Percentiles rank a stretch among this genome's conserved stretches.
phyloP scores from a whole-genome alignment of 495 filamentous ascomycete genomes.

The Pseudomonodictys pantanalensis region DNA sequence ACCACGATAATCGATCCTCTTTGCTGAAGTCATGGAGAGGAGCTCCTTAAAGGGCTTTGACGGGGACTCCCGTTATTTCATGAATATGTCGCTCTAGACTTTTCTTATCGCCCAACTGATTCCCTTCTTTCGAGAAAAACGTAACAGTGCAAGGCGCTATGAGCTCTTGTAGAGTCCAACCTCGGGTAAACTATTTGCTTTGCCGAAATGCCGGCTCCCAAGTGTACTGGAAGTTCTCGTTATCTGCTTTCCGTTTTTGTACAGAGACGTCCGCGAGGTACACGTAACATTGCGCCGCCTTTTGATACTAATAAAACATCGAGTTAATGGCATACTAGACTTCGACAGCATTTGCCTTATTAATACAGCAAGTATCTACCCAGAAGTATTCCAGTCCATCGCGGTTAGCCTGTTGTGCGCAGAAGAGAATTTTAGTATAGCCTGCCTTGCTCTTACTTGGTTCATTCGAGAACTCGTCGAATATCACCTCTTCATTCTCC shows the following conservation, averaged over 20 bases:
- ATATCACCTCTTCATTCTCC: conserved; percentile 7
- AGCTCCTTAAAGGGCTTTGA: conserved; percentile 12
- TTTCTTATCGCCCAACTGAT: conserved; percentile 11
- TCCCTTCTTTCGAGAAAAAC: conserved; percentile 18
- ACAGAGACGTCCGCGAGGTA: conserved; percentile 8
- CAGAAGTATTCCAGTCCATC: no score
- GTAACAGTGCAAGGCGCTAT: conserved; percentile 3
- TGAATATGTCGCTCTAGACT: conserved; percentile 1
- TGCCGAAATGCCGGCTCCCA: conserved; percentile 3
- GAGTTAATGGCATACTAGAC: no score
- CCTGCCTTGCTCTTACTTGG: conserved; percentile 6
- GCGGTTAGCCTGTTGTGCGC: conserved; percentile 9
- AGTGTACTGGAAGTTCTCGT: background rate
- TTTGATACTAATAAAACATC: conserved; percentile 6
- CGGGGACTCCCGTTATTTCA: conserved; percentile 15
- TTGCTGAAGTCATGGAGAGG: conserved; percentile 9
- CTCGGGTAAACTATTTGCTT: conserved; percentile 19
- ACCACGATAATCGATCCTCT: conserved; percentile 20
- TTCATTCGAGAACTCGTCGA: conserved; percentile 1
- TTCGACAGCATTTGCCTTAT: no score
- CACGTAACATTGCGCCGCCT: conserved; percentile 11
- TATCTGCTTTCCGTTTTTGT: background rate
- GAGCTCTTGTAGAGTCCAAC: conserved; percentile 23
- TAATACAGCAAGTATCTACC: no score
- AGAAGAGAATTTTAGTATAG: conserved; percentile 5